These are phyloP conservation scores for Aspergillus chevalieri DNA, from an alignment of 2,329 filamentous ascomycete species.

Conservation along the genomic window DNA sequence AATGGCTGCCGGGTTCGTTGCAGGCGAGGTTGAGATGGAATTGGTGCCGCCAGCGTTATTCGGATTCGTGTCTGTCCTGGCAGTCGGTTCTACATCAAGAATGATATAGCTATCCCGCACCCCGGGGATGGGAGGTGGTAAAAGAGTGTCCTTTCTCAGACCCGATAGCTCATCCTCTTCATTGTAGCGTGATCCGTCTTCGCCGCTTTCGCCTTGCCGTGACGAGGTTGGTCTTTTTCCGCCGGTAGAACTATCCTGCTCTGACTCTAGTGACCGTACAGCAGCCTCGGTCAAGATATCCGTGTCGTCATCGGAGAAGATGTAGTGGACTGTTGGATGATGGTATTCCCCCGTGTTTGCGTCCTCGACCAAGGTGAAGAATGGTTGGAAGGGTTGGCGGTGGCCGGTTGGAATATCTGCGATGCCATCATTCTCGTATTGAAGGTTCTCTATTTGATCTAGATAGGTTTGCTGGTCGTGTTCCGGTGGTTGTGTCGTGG, in stretches of 20 bases:
- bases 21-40: conserved; percentile 20
- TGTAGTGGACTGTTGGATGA: conserved; percentile 83
- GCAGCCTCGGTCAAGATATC: conserved; percentile 65
- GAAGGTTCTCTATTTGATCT: background rate
- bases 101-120: conserved; percentile 53
- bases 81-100: conserved; percentile 44
- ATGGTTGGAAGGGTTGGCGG: conserved; percentile 60
- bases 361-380: conserved; percentile 83
- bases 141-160: conserved; percentile 26
- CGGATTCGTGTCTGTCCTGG: conserved; percentile 4
- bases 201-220: conserved; percentile 6
- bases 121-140: conserved; percentile 43
- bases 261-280: conserved; percentile 48
- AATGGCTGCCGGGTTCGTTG: conserved; percentile 3
- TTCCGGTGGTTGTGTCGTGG: conserved; percentile 10
- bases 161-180: conserved; percentile 13
- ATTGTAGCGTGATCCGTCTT: conserved; percentile 11
- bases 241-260: conserved; percentile 28
- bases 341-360: conserved; percentile 64
- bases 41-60: conserved; percentile 12
- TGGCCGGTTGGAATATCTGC: conserved; percentile 7
- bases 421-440: conserved; percentile 7
- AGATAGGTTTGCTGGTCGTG: conserved; percentile 1
- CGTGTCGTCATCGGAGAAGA: conserved; percentile 87
- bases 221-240: conserved; percentile 7